phyloP scores from a whole-genome alignment of 192 early-diverging fungal genomes.

The Coemansia sp. region DNA sequence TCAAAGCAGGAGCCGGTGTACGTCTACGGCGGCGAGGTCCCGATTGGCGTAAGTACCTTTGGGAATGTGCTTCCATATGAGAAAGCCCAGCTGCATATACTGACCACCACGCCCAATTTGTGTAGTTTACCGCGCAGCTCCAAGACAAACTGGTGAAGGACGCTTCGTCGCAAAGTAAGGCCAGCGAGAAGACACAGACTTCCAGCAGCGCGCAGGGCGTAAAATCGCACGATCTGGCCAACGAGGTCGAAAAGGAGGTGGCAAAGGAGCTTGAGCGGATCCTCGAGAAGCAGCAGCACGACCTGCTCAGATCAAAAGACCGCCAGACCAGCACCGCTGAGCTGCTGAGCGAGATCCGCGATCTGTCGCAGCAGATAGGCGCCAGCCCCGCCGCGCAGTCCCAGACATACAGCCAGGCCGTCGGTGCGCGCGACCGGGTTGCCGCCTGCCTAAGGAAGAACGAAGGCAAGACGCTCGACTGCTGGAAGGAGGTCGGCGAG shows the following conservation, averaged over 20 bases:
- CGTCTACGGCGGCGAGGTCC: constrained; percentile 37
- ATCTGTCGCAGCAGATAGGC: constrained; percentile 35
- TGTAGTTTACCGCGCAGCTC: constrained; percentile 44
- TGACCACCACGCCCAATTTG: not conserved
- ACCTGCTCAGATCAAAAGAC: constrained; percentile 34
- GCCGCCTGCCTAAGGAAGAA: constrained; percentile 28
- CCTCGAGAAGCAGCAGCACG: constrained; percentile 45
- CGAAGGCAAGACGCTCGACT: constrained; percentile 40
- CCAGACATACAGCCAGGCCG: constrained; percentile 10
- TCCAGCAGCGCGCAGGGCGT: not conserved
- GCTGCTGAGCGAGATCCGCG: constrained; percentile 45
- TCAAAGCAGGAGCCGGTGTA: constrained; percentile 48
- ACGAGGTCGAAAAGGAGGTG: constrained; percentile 33
- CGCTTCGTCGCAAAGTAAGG: not conserved
- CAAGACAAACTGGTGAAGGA: constrained; percentile 36
- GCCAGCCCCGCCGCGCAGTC: constrained; percentile 9
- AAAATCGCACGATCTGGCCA: constrained; percentile 18
- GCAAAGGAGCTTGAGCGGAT: constrained; percentile 48
- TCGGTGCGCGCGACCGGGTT: constrained; percentile 36
- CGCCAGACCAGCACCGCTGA: constrained; percentile 46
- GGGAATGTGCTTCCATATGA: too few species aligned
- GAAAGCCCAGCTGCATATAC: too few species aligned
- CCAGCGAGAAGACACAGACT: not conserved
- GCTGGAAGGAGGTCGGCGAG: constrained; percentile 48
- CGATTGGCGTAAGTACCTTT: constrained; percentile 44